These are phyloP conservation scores for Nicotiana rustica DNA, from an alignment of 305 asterid genomes.

Conservation along the genomic window DNA sequence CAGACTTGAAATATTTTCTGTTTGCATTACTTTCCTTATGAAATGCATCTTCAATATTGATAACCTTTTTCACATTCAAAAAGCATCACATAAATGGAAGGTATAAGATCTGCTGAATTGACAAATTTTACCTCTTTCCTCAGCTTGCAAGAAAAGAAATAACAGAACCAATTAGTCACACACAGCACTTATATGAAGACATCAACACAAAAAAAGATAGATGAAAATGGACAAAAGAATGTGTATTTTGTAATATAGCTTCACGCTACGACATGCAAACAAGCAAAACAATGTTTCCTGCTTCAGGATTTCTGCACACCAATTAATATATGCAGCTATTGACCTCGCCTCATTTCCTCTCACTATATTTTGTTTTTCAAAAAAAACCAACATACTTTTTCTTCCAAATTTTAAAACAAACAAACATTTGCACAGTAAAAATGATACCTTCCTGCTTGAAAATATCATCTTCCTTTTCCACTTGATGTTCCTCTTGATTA, in stretches of 20 bases:
- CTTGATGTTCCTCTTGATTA: slow-evolving; percentile 28
- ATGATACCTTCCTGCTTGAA: slow-evolving; percentile 29
- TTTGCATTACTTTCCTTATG: not conserved
- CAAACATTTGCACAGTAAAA: not conserved
- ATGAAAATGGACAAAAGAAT: not conserved
- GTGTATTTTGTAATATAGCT: not conserved
- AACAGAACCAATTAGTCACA: not conserved
- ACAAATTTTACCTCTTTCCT: not conserved
- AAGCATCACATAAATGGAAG: not conserved
- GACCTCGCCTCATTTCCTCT: not conserved
- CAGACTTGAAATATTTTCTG: not conserved
- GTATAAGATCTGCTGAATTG: slow-evolving; percentile 1
- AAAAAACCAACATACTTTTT: slow-evolving; percentile 2
- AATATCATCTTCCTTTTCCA: slow-evolving; percentile 26
- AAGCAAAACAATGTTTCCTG: not conserved
- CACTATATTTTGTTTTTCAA: not conserved
- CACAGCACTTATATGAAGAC: not conserved
- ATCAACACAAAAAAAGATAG: slow-evolving; percentile 1
- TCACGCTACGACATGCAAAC: slow-evolving; percentile 4
- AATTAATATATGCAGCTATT: not conserved
- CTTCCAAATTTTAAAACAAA: slow-evolving; percentile 11
- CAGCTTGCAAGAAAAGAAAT: slow-evolving; percentile 18
- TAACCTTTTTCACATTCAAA: not conserved
- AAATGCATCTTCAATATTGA: slow-evolving; percentile 18
- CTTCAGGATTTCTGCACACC: not conserved